Base-by-base conservation (phyloP, 345 rosid genomes). In the Salix caprea region DNA sequence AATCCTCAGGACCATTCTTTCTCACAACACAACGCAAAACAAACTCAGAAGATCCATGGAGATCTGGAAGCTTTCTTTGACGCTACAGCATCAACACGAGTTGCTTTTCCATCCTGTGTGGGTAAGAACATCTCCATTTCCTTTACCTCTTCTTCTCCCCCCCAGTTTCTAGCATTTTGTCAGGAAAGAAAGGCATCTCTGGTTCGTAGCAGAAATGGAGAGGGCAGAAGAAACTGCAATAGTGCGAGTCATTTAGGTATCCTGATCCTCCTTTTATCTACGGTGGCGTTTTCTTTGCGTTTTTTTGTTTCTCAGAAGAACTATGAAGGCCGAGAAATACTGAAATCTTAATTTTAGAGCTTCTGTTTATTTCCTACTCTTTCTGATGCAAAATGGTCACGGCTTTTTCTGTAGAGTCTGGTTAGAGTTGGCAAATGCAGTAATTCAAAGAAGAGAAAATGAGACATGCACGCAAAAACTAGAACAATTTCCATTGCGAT, bases 381-480 rank as follows among this genome's bases (percentile, higher is more conserved):
- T 64, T 26, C 75, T 78, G 79, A 67, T 52, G 79, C 76, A 52
- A 50, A 71, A 32, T 67, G 48, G 36, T 69, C 52, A 42, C 19
- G 30, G 16, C 60, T 65, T 3, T 18, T 2, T 54, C 36, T 18
- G 40, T 54, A 40, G 60, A 21, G 19, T 32, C 1, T 6, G 56
- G 67, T 11, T 32, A 70, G 69, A 62, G 56, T 74, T 48, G 48
- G 61, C 52, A 28, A 66, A 71, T 72, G 71, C 76, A 79, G 14
- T 36, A 78, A 64, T 18, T 44, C 68, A 54, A 60, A n/a, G 77
- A 18, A 44, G 18, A 42, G 44, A 62, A 67, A 71, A 72, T 56
- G 26, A 81, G 66, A 56, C 24, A 82, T 79, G 78, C 90, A 85
- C 83, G 82, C 95, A 89, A 87, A 88, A 80, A 78, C 90, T 80